Base-by-base conservation (phyloP, 257 asterid species). In the Primulina tabacum region DNA sequence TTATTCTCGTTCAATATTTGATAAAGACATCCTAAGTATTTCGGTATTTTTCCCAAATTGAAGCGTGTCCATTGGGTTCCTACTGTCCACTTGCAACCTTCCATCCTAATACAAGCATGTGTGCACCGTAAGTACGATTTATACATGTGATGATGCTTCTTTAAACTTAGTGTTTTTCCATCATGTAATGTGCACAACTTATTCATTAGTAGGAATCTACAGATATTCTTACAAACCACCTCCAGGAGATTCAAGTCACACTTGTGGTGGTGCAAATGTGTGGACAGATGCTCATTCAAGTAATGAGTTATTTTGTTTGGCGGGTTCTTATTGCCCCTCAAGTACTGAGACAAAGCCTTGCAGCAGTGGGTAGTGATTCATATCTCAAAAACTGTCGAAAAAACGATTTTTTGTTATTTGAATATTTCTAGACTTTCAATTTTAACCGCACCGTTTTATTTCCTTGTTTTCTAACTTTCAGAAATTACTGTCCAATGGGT, bases 21-120 rank as follows among this genome's bases (percentile, higher is more conserved):
- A 37, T 62, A 26, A 53, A 71, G 60, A 52, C 56, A 71, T 34
- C 21, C 9, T 72, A 68, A 5, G 8, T 1, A 43, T 43, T n/a
- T 24, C 26, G 26, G 0, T n/a, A 20, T 73, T 62, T 76, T 26
- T 62, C 68, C 70, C 65, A 28, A 29, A 40, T 38, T 77, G 85
- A 70, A 92, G 98, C 98, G 16, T 92, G 98, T 69, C 98, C 98
- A 9, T 64, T 89, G 78, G 98, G 98, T 77, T 87, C 98, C 33
- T 86, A 88, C 65, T 92, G 98, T 74, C 98, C 98, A 64, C 82
- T 76, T 69, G 90, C 96, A 57, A 83, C 79, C 66, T 81, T 82
- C 71, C 84, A 89, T 73, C 64, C 26, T 1, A 16, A 37, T 32
- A 82, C 87, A 40, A 87, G 94, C 64, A 65, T 65, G 70, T 92